Evolutionary conservation across 2,329 filamentous ascomycete species (phyloP).

Genomic region (Aureobasidium sp.): DNA sequence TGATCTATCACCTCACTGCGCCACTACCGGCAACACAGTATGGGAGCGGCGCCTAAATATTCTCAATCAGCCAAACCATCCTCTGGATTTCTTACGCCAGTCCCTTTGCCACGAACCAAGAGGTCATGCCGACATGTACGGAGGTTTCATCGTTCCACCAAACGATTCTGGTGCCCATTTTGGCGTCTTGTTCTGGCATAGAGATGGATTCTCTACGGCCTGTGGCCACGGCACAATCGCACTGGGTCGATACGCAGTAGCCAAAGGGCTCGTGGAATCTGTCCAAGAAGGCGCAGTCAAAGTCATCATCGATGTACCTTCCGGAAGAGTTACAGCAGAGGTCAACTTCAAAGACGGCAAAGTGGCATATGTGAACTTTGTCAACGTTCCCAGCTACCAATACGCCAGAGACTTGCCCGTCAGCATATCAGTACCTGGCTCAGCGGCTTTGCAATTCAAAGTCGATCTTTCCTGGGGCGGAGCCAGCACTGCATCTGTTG

Average conservation of each 20-base stretch:
- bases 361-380: constrained; percentile 12
- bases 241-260: constrained; percentile 36
- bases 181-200: constrained; percentile 41
- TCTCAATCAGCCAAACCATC: constrained; percentile 16
- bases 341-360: background rate
- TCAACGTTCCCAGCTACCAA: constrained; percentile 16
- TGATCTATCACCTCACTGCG: constrained; percentile 26
- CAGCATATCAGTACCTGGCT: background rate
- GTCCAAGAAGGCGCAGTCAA: background rate
- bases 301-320: constrained; percentile 16
- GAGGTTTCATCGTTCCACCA: constrained; percentile 36
- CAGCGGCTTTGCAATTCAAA: background rate
- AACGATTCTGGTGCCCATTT: constrained; percentile 41
- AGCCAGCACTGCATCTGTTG: constrained; percentile 12
- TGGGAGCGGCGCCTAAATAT: constrained; percentile 33
- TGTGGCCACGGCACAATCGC: constrained; percentile 47
- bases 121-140: constrained; percentile 46
- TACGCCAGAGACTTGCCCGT: background rate
- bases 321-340: constrained; percentile 12
- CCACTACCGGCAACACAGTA: constrained; percentile 35
- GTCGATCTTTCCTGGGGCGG: constrained; percentile 15
- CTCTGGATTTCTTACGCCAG: constrained; percentile 27
- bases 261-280: constrained; percentile 6
- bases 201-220: constrained; percentile 43
- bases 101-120: constrained; percentile 41